These are phyloP conservation scores for Trametes polyzona DNA, from an alignment of 1,284 basidiomycete genomes.

Conservation along the genomic window DNA sequence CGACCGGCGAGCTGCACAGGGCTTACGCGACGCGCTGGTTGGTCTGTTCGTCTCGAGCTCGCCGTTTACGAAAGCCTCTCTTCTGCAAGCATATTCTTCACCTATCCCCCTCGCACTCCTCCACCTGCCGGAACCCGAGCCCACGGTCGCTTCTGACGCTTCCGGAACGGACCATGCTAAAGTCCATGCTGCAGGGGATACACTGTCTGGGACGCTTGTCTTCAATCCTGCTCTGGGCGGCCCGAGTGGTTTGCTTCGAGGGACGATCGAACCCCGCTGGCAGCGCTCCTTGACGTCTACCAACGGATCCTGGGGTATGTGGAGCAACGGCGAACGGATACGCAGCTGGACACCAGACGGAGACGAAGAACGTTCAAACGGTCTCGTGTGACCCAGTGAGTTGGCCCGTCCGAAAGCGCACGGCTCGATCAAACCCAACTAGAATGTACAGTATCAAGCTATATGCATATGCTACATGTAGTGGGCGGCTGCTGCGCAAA, in stretches of 20 bases:
- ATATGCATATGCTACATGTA: no score
- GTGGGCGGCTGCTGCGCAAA: neutral
- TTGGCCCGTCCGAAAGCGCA: neutral
- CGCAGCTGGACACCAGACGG: slow-evolving; percentile 32
- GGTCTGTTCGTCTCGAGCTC: slow-evolving; percentile 80
- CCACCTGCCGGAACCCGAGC: no score
- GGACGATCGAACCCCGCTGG: slow-evolving; percentile 69
- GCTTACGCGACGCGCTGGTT: slow-evolving; percentile 46
- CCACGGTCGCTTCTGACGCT: no score
- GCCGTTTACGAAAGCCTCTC: slow-evolving; percentile 69
- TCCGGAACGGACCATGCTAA: slow-evolving; percentile 32
- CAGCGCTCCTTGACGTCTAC: slow-evolving; percentile 40
- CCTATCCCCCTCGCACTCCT: slow-evolving; percentile 77
- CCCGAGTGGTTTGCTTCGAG: slow-evolving; percentile 54
- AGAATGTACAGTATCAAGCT: neutral
- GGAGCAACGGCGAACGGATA: slow-evolving; percentile 49
- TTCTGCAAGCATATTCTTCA: slow-evolving; percentile 72
- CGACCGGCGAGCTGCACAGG: neutral
- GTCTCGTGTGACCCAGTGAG: neutral
- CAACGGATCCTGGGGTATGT: slow-evolving; percentile 57
- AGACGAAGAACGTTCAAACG: neutral
- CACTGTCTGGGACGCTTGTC: slow-evolving; percentile 44
- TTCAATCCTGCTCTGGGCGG: slow-evolving; percentile 70
- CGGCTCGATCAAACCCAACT: neutral
- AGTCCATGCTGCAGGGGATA: neutral